Conservation (phyloP, 306 rosid genomes). For the Datisca glomerata region DNA sequence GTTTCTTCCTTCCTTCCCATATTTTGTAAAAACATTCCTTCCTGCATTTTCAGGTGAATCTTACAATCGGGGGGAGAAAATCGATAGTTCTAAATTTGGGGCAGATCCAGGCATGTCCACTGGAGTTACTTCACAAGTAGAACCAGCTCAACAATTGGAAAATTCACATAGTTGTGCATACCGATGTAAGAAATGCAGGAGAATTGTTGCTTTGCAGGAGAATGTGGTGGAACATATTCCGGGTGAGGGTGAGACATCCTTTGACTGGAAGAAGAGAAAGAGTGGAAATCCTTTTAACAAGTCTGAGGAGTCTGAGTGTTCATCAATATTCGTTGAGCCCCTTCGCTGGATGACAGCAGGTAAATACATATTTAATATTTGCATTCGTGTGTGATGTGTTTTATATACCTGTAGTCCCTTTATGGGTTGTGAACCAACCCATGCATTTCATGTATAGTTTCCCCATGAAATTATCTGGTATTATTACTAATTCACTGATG, state of each 20-base stretch:
- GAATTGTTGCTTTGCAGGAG: slow-evolving; percentile 72
- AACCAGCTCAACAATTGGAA: slow-evolving; percentile 32
- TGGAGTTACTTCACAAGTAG: slow-evolving; percentile 36
- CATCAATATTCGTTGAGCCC: slow-evolving; percentile 90
- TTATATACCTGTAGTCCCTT: too few relatives aligned
- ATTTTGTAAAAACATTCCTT: too few relatives aligned
- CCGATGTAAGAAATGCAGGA: slow-evolving; percentile 88
- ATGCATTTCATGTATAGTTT: too few relatives aligned
- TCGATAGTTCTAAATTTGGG: slow-evolving; percentile 71
- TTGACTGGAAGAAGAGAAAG: slow-evolving; percentile 58
- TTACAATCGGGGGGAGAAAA: slow-evolving; percentile 53
- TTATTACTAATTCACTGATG: too few relatives aligned
- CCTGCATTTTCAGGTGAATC: slow-evolving; percentile 61
- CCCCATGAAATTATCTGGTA: too few relatives aligned
- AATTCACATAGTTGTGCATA: slow-evolving; percentile 31
- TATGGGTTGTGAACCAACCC: too few relatives aligned
- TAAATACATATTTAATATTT: slow-evolving; percentile 13
- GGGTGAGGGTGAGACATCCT: slow-evolving; percentile 75
- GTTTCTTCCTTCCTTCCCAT: too few relatives aligned
- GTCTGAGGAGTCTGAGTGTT: slow-evolving; percentile 64
- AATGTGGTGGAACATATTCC: slow-evolving; percentile 77
- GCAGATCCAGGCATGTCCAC: slow-evolving; percentile 75
- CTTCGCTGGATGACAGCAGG: slow-evolving; percentile 94
- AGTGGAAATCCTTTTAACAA: slow-evolving; percentile 58
- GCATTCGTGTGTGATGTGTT: too few relatives aligned